phyloP scores from a whole-genome alignment of 495 filamentous ascomycete species.

The Aeminium ludgeri region DNA sequence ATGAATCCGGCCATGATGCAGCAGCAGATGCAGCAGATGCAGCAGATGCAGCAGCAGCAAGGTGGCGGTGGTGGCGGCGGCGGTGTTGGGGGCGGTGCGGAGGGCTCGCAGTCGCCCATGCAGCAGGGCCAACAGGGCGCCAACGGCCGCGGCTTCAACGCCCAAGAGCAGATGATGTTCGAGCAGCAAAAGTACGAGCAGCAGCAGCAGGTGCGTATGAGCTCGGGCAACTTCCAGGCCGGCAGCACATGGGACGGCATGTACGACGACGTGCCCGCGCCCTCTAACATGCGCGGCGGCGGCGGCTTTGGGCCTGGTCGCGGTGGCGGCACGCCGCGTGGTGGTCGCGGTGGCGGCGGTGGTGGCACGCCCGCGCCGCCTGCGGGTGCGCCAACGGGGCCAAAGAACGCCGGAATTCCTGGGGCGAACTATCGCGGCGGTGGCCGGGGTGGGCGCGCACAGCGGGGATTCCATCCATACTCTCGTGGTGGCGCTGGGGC shows the following conservation, averaged over 20 bases:
- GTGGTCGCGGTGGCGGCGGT: conserved; percentile 25
- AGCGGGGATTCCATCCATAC: conserved; percentile 71
- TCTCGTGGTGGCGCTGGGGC: conserved; percentile 27
- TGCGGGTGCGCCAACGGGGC: conserved; percentile 86
- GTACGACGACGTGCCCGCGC: conserved; percentile 96
- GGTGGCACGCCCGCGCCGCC: conserved; percentile 29
- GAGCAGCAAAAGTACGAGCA: conserved; percentile 72
- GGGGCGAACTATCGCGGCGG: conserved; percentile 92
- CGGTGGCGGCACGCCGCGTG: conserved; percentile 7
- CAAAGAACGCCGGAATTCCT: conserved; percentile 86
- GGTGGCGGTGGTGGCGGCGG: conserved; percentile 10
- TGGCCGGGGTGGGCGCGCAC: conserved; percentile 62
- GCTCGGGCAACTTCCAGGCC: conserved; percentile 23
- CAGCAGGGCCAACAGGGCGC: conserved; percentile 6
- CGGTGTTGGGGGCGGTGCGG: conserved; percentile 5
- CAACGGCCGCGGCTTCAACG: conserved; percentile 34
- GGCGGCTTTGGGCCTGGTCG: conserved; percentile 31
- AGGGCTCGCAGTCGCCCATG: conserved; percentile 5
- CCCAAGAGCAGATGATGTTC: conserved; percentile 62
- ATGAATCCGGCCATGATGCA: conserved; percentile 61
- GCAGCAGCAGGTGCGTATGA: conserved; percentile 27
- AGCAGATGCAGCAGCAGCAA: conserved; percentile 20
- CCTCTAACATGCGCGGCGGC: conserved; percentile 37
- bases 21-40: conserved; percentile 50
- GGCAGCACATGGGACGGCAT: conserved; percentile 89